Evolutionary conservation across 192 early-diverging fungal genomes (phyloP), one percentile per base, ranked within the genome.

Genomic region (Coemansia sp.): DNA sequence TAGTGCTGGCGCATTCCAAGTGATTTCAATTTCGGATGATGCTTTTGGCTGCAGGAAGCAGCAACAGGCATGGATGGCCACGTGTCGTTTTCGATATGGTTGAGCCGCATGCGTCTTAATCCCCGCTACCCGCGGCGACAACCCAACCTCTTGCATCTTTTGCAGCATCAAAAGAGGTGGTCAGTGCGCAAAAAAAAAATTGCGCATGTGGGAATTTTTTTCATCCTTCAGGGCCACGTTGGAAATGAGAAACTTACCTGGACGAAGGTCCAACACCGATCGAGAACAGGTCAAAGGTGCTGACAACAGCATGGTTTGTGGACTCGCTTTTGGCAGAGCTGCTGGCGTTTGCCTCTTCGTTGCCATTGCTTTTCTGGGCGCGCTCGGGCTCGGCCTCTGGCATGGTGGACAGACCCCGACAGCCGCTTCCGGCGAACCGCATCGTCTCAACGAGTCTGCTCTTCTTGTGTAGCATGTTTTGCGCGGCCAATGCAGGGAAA

Each of bases 211-310:
- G 57, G 34, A 59, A 34, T 43, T 48, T 64, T 48, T 51, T 57
- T 15, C 60, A 36, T 33, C 52, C 20, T 41, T 5, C 39, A 41
- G 9, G 12, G 39, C 60, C 30, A 3, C 26, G 36, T 16, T 23
- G 33, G 46, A 26, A 39, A 52, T 49, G 44, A 59, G 30, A 23
- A 30, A 66, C 72, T 41, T 84, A 79, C 82, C 82, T 87, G 63
- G 92, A 94, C n/a, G 91, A 92, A 4, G 96, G 96, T 0, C 96
- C 96, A 39, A 98, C 89, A 26, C 96, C 96, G 68, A 98, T 96
- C 15, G 93, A 95, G 62, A 96, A 96, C 65, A 98, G 76, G 84
- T 98, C 95, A 84, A 98, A 98, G 0, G 92, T 93, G 60, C 91
- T 92, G 30, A 98, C 91, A 4, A 96, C 94, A 20, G 94, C 94